Conservation (phyloP, 345 rosid species). For the Eucalyptus camaldulensis region DNA sequence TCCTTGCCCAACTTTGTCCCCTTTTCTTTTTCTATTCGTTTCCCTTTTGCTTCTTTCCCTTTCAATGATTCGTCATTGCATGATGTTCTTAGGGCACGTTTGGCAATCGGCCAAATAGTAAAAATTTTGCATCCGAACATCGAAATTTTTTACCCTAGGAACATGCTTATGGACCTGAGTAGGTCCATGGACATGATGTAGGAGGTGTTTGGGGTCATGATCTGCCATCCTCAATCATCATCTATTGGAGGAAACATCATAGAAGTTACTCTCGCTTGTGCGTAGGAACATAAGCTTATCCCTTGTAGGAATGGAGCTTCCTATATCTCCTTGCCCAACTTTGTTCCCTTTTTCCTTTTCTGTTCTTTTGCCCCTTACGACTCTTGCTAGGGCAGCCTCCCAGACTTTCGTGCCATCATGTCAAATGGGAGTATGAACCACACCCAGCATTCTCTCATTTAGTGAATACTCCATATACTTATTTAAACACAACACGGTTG, state of each 20-base stretch:
- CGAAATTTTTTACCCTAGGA: too few relatives aligned
- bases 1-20: not conserved
- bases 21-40: not conserved
- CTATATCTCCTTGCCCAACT: not conserved
- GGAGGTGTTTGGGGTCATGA: not conserved
- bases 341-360: not conserved
- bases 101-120: rapidly evolving
- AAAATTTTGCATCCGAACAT: not conserved
- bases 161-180: not conserved
- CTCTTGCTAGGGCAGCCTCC: too few relatives aligned
- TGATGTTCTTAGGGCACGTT: not conserved
- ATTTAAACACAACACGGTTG: too few relatives aligned
- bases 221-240: not conserved
- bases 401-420: too few relatives aligned
- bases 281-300: not conserved
- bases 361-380: not conserved
- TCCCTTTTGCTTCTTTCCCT: not conserved
- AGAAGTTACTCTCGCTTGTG: not conserved
- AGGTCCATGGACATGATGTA: too few relatives aligned
- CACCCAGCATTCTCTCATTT: too few relatives aligned
- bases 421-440: too few relatives aligned
- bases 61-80: not conserved
- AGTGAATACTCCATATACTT: too few relatives aligned
- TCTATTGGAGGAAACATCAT: not conserved
- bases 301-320: not conserved